Conservation (phyloP, 1,284 basidiomycete species). For the Malassezia caprae region DNA sequence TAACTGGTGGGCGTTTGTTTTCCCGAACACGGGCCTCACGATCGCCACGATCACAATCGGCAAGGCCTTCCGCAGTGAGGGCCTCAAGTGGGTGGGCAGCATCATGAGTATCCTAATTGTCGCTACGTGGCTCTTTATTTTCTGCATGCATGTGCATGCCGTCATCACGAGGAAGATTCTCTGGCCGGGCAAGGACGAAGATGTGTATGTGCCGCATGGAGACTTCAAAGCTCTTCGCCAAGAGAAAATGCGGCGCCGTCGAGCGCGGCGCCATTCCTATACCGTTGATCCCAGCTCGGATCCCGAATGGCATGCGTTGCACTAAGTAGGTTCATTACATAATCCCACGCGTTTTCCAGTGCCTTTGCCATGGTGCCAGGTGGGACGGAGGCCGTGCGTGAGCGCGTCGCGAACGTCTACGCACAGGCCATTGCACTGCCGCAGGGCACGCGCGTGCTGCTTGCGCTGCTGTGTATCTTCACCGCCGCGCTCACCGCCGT, state of each 20-base stretch:
- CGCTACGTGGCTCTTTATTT: slow-evolving; percentile 12
- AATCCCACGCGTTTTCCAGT: neutral
- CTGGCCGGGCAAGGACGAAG: slow-evolving; percentile 21
- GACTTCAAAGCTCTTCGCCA: slow-evolving; percentile 4
- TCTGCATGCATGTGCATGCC: slow-evolving; percentile 12
- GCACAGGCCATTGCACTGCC: slow-evolving; percentile 4
- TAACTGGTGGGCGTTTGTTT: slow-evolving; percentile 25
- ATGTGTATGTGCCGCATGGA: slow-evolving; percentile 17
- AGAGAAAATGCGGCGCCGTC: neutral
- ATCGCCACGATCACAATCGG: slow-evolving; percentile 17
- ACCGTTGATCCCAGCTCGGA: neutral
- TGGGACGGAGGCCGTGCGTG: neutral
- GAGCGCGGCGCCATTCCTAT: neutral
- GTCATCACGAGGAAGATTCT: slow-evolving; percentile 12
- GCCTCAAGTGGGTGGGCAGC: slow-evolving; percentile 7
- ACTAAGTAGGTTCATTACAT: neutral
- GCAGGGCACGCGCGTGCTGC: slow-evolving; percentile 36
- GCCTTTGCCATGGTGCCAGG: neutral
- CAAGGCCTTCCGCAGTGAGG: neutral
- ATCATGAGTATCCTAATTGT: slow-evolving; percentile 9
- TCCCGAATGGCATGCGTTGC: neutral
- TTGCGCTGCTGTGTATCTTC: slow-evolving; percentile 4
- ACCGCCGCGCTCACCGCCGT: slow-evolving; percentile 9
- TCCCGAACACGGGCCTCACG: slow-evolving; percentile 20
- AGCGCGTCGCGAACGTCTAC: neutral